Base-by-base conservation (phyloP, 208 protist genomes). In the Trypanosomatidae sp. region DNA sequence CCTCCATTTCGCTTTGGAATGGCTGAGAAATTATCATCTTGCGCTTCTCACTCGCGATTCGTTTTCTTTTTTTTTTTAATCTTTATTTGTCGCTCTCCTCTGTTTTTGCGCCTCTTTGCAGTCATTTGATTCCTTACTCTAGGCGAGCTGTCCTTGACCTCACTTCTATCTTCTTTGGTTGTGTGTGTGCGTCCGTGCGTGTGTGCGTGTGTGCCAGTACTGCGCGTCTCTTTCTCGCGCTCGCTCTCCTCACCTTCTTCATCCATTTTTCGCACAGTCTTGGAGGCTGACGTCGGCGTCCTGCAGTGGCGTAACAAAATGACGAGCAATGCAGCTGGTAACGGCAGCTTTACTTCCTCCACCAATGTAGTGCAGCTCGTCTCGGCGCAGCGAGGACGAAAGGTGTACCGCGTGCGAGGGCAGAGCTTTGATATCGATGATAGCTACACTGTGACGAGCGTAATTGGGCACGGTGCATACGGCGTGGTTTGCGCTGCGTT, bases 381-480 rank as follows among this genome's bases (percentile, higher is more conserved):
- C 36, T 87, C 80, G n/a, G 82, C 83, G 6, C 85, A 93, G 69
- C 85, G 85, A 15, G 91, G 92, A 13, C 87, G 91, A 58, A 98
- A 97, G 79, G 83, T 92, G 1, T 98, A 98, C 76, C 80, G 77
- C 28, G 92, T 97, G 30, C 86, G 91, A 25, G 90, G 91, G 9
- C 82, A 93, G 62, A 80, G 62, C 36, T 98, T 98, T 73, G 92
- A 98, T 49, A 89, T 98, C 30, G 90, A 96, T 66, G 82, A 91
- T 73, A 79, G 67, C 15, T 98, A 98, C 87, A 94, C 95, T 28
- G 79, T 98, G 28, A 95, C 82, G 1, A 88, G 87, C 8, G 85
- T 95, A 2, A 86, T 95, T 12, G 95, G 95, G 4, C 82, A 92
- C 75, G 95, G 95, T 28, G 91, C 95, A 13, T 98, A 98, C 70